Conservation (phyloP, 208 protist genomes). For the Crithidia expoeki region DNA sequence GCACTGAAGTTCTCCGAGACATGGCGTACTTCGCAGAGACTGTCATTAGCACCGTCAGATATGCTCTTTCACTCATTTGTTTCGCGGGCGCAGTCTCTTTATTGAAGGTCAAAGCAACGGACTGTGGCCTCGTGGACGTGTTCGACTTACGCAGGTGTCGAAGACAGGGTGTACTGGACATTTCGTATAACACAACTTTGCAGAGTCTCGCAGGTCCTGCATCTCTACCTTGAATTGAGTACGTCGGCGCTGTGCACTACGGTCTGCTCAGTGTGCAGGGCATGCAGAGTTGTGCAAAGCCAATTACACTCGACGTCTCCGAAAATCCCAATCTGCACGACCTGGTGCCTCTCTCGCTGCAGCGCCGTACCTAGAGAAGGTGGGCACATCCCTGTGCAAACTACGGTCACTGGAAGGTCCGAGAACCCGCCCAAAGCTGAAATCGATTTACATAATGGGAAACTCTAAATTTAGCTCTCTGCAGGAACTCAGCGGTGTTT, state of each 20-base stretch:
- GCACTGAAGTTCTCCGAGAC: background rate
- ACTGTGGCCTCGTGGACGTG: background rate
- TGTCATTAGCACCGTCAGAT: background rate
- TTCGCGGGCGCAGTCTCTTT: background rate
- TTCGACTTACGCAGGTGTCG: background rate
- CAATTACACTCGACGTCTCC: background rate
- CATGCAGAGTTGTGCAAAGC: background rate
- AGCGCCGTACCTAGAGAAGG: background rate
- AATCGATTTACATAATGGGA: background rate
- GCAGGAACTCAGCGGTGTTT: background rate
- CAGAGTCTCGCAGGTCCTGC: background rate
- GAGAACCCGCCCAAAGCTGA: background rate
- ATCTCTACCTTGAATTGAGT: background rate
- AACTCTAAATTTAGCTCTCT: background rate
- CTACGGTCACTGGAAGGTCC: background rate
- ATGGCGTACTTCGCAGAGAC: background rate
- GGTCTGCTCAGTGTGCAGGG: background rate
- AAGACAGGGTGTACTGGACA: background rate
- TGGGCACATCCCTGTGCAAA: background rate
- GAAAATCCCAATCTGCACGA: background rate
- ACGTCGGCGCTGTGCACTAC: background rate
- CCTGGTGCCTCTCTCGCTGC: background rate
- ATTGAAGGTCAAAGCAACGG: background rate
- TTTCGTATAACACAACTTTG: background rate
- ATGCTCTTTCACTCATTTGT: background rate